Conservation (phyloP, 1,284 basidiomycete species). For the Austroboletus novae-zelandiae region DNA sequence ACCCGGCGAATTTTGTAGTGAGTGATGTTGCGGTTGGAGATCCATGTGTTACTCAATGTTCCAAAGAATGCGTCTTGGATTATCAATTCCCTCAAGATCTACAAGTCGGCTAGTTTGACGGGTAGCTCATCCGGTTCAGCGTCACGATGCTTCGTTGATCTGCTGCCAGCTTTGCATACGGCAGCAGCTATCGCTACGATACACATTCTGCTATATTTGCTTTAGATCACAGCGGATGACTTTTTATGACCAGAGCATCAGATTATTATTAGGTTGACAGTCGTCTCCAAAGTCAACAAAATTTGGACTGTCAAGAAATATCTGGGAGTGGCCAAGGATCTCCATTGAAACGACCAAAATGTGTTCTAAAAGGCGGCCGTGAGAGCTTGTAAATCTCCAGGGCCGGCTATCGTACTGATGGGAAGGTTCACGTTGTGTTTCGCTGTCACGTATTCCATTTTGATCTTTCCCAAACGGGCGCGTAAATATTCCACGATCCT, state of each 20-base stretch:
- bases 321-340: too few species aligned
- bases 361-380: constrained; percentile 39
- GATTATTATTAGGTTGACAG: constrained; percentile 1
- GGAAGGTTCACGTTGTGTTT: constrained; percentile 82
- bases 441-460: constrained; percentile 54
- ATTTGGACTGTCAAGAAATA: too few species aligned
- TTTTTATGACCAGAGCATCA: constrained; percentile 3
- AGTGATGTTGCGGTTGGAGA: constrained; percentile 14
- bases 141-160: background rate
- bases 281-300: too few species aligned
- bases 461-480: constrained; percentile 78
- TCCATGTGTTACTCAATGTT: background rate
- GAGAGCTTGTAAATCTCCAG: constrained; percentile 65
- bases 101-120: constrained; percentile 41
- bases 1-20: constrained; percentile 69
- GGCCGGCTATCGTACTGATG: constrained; percentile 55
- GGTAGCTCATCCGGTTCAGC: constrained; percentile 27
- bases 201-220: constrained; percentile 14
- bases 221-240: constrained; percentile 12
- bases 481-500: constrained; percentile 73
- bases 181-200: constrained; percentile 4
- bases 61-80: constrained; percentile 57
- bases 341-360: too few species aligned
- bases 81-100: constrained; percentile 56
- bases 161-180: constrained; percentile 5